A percentile compares a stretch with the other conserved stretches of the same genome.
Conservation (phyloP, 2,329 filamentous ascomycete species). For the Verticillium zaregamsianum region DNA sequence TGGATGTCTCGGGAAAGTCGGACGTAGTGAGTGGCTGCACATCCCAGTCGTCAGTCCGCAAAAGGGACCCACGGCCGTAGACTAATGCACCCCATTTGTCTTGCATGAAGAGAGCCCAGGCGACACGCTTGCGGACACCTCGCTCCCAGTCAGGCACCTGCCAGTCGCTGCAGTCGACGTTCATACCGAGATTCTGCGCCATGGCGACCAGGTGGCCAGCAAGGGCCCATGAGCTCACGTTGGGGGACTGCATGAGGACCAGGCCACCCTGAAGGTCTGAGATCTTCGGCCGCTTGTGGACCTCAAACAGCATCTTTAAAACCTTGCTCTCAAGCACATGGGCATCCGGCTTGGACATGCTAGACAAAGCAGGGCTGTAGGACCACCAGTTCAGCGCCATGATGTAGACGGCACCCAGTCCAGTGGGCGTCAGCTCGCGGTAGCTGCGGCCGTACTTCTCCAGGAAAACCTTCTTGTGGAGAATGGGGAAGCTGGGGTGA, state of each 20-base stretch:
- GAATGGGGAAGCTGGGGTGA: conserved; percentile 47
- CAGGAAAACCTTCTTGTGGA: conserved; percentile 48
- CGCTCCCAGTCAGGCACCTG: conserved; percentile 50
- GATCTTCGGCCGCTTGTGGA: conserved; percentile 33
- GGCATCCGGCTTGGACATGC: conserved; percentile 32
- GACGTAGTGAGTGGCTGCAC: conserved; percentile 23
- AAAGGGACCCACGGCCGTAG: conserved; percentile 47
- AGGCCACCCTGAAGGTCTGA: conserved; percentile 40
- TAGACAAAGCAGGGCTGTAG: conserved; percentile 40
- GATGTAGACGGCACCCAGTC: conserved; percentile 48
- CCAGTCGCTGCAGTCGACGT: conserved; percentile 51
- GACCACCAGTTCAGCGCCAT: conserved; percentile 47
- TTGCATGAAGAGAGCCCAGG: conserved; percentile 54
- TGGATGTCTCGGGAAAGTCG: conserved; percentile 20
- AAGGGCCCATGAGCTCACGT: conserved; percentile 28
- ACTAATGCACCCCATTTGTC: conserved; percentile 53
- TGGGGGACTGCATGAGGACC: conserved; percentile 32
- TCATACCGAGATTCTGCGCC: conserved; percentile 43
- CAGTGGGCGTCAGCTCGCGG: conserved; percentile 44
- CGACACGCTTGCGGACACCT: conserved; percentile 49
- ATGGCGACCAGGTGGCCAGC: conserved; percentile 39
- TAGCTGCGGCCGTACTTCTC: conserved; percentile 48
- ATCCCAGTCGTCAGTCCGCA: conserved; percentile 46
- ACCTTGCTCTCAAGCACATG: conserved; percentile 27
- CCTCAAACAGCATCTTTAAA: conserved; percentile 26